A percentile compares a stretch with the other conserved stretches of the same genome.
Conservation (phyloP, 2,329 filamentous ascomycete genomes). For the Aspergillus arachidicola region DNA sequence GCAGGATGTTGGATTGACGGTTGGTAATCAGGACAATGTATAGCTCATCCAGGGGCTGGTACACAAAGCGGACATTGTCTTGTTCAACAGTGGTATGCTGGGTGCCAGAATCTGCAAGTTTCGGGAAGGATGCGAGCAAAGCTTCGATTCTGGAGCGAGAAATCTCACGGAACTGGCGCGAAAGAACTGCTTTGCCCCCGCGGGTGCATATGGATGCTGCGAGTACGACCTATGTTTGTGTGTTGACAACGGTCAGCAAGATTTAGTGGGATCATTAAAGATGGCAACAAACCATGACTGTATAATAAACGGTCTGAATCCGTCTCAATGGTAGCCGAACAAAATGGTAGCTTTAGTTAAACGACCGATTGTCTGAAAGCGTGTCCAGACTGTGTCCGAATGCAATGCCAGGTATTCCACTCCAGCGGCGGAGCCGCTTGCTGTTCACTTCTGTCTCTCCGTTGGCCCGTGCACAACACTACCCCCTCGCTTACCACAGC, state of each 20-base stretch:
- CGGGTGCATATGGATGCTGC: constrained; percentile 98
- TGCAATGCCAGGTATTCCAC: constrained; percentile 22
- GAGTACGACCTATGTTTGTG: constrained; percentile 81
- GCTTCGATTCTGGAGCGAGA: constrained; percentile 95
- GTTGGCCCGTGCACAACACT: constrained; percentile 38
- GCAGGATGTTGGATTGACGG: constrained; percentile 97
- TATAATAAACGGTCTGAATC: background rate
- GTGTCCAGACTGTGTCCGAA: constrained; percentile 13
- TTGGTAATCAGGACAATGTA: constrained; percentile 99
- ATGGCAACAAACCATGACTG: background rate
- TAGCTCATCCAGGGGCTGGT: constrained; percentile 97
- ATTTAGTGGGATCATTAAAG: background rate
- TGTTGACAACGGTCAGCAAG: constrained; percentile 26
- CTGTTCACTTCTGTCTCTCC: constrained; percentile 40
- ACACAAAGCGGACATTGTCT: constrained; percentile 99
- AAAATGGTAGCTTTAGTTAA: background rate
- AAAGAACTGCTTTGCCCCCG: constrained; percentile 96
- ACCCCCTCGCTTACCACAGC: constrained; percentile 42
- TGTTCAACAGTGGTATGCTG: constrained; percentile 99
- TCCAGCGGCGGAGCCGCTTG: constrained; percentile 34
- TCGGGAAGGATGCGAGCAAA: constrained; percentile 93
- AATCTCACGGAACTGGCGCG: constrained; percentile 97
- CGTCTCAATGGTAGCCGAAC: background rate
- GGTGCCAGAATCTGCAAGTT: constrained; percentile 91
- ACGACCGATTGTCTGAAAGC: constrained; percentile 9